Evolutionary conservation across 1,139 yeast species (phyloP), one percentile per base, ranked within the genome.

Genomic region (Diutina scorzettiae): DNA sequence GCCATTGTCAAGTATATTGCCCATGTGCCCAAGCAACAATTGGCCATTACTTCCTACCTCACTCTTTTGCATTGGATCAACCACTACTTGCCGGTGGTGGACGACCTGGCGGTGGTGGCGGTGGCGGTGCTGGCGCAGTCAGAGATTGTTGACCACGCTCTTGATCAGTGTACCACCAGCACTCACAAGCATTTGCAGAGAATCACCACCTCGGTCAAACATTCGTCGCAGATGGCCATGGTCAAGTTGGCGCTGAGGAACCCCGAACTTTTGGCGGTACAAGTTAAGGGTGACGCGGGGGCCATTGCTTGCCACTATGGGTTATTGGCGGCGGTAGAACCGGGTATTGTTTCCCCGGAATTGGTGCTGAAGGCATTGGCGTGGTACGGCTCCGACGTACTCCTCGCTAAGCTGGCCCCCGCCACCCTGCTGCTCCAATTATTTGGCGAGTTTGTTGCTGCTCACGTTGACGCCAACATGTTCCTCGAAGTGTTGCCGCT

Each of bases 11-110:
- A 62, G 40, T 74, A 62, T 47, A 60, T 73, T 34, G 46, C 53
- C 29, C 63, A 65, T 25, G 53, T 63, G 29, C 59, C 71, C 1
- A 27, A 29, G 34, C 44, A 54, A 18, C 61, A 59, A 42, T 57
- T 68, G 45, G 81, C 89, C 2, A 55, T 69, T 4, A 61, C 76
- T 5, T 83, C 76, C 54, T 60, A 75, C 45, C 60, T 76, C 53
- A 68, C 80, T 3, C 60, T 81, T 16, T 62, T 81, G 40, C 64
- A 66, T 27, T 81, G 89, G 87, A 58, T 64, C 40, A 70, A 68
- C 49, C 48, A 50, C 21, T 56, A 62, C 17, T 27, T 19, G 39
- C 30, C 16, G 8, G 4, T 3, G 8, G 37, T 21, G 25, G 37
- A 24, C 23, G 9, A 27, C 28, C n/a, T 3, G 28, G 19, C 29